phyloP scores from a whole-genome alignment of 2,329 filamentous ascomycete species.

The Neoarthrinium moseri region DNA sequence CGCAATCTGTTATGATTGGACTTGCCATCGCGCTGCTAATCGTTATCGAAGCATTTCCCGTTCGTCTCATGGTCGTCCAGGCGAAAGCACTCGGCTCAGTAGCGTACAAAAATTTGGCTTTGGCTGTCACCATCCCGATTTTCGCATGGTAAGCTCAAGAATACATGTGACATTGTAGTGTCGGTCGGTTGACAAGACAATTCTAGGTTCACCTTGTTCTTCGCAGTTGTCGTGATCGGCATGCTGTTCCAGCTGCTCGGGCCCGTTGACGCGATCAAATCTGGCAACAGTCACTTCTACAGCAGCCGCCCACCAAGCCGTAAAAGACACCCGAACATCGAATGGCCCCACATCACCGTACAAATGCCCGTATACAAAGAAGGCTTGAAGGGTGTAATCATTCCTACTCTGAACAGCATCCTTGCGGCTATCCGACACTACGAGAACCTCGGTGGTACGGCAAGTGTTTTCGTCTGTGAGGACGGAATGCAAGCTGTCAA shows the following conservation, averaged over 20 bases:
- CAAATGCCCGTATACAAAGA: conserved; percentile 47
- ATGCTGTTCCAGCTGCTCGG: conserved; percentile 9
- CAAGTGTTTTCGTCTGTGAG: conserved; percentile 54
- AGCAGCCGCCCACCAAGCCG: neutral
- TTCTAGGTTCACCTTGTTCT: conserved; percentile 27
- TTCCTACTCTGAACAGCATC: conserved; percentile 46
- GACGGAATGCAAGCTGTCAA: conserved; percentile 58
- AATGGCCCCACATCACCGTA: conserved; percentile 40
- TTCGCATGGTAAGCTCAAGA: neutral
- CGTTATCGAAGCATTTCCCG: neutral
- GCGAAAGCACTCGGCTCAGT: conserved; percentile 20
- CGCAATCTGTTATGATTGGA: conserved; percentile 7
- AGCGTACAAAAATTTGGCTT: neutral
- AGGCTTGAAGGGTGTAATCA: conserved; percentile 39
- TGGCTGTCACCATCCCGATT: neutral
- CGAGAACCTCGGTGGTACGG: conserved; percentile 27
- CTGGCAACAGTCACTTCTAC: conserved; percentile 1
- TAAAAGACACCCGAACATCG: conserved; percentile 14
- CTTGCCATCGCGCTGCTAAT: conserved; percentile 2
- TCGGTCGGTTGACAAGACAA: conserved; percentile 32
- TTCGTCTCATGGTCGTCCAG: conserved; percentile 12
- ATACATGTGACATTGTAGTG: conserved; percentile 9
- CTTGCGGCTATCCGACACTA: conserved; percentile 43
- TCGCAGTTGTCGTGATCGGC: conserved; percentile 13
- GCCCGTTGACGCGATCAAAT: neutral